Base-by-base conservation (phyloP, 768 basidiomycete species). In the Lactarius hengduanensis region DNA sequence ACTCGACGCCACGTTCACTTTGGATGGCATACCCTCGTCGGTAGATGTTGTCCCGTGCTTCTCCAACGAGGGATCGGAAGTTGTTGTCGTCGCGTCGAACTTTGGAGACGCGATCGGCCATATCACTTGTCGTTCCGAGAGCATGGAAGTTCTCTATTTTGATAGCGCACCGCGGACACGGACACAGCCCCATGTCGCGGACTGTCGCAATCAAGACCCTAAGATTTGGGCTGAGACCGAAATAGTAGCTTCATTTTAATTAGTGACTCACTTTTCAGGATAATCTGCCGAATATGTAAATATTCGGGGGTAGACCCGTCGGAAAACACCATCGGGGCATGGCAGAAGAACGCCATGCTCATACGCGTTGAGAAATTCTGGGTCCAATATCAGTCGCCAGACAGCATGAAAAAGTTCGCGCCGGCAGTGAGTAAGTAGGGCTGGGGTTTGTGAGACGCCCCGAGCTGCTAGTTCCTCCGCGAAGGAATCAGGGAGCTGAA, bases 221-320 rank as follows among this genome's bases (percentile, higher is more conserved):
- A 16, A 6, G 30, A 3, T 41, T 43, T 43, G 28, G 28, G 28
- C 28, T 28, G 28, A 28, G 28, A 28, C 18, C 18, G 18, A 43
- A 13, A 16, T 13, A 41, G 40, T 4, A 43, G 28, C 28, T 28
- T 28, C 7, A 16, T 22, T 28, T 53, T 26, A 18, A 54, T 4
- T 9, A 64, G 6, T 18, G n/a, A 66, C 68, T 15, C 32, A 76
- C 75, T 75, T 74, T 26, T 75, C 73, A 0, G 73, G 74, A 58
- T 76, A 76, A 54, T 64, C 63, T 1, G 34, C 45, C 3, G 63
- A 72, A 47, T 76, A 75, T 10, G 66, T 71, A 54, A 74, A 74
- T 2, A 76, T 50, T 1, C 72, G 65, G 0, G 69, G 70, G 50
- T 57, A 76, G 0, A 76, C 15, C 0, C 71, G 70, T 0, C 74